Evolutionary conservation across 2,329 filamentous ascomycete genomes (phyloP), one percentile per base, ranked within the genome.

Genomic region (Aspergillus novoparasiticus): DNA sequence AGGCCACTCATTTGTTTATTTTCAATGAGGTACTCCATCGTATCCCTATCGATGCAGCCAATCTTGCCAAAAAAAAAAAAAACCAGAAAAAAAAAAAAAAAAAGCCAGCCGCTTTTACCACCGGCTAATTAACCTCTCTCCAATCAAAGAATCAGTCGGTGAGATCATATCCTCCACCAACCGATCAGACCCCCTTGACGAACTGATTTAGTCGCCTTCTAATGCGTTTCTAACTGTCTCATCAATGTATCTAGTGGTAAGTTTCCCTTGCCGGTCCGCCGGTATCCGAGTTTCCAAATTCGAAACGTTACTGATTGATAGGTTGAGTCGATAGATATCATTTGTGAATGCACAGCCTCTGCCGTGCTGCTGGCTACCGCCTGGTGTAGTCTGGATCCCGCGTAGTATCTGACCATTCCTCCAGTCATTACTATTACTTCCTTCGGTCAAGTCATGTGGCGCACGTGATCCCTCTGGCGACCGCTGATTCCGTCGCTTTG

Each of bases 101-200:
- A 30, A 51, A 14, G 51, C 21, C 45, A 57, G 54, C 43, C 59
- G 51, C 51, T 48, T 48, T 57, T 51, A 57, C 48, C 59, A 39
- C 54, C 32, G 53, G 28, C 59, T 39, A 60, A 60, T 46, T 48
- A 43, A 39, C 12, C 14, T 34, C 21, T n/a, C 23, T 43, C 59
- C 59, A 61, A 61, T 61, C 53, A 61, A 14, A 30, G 3, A 12
- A 11, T 11, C 23, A 11, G 16, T 19, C n/a, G 58, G 48, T 60
- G 58, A 60, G 58, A 55, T 60, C 58, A 60, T 60, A 55, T 12
- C 32, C 21, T 55, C 51, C 51, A 55, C 41, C 43, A 21, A 43
- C 53, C 36, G 58, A 60, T 60, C 50, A 60, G 58, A 55, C 58
- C 58, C 12, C 58, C 48, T 55, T 45, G 34, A n/a, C 43, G 12